These are phyloP conservation scores for Elsinoe perseae DNA, from an alignment of 2,329 filamentous ascomycete species.

Conservation along the genomic window DNA sequence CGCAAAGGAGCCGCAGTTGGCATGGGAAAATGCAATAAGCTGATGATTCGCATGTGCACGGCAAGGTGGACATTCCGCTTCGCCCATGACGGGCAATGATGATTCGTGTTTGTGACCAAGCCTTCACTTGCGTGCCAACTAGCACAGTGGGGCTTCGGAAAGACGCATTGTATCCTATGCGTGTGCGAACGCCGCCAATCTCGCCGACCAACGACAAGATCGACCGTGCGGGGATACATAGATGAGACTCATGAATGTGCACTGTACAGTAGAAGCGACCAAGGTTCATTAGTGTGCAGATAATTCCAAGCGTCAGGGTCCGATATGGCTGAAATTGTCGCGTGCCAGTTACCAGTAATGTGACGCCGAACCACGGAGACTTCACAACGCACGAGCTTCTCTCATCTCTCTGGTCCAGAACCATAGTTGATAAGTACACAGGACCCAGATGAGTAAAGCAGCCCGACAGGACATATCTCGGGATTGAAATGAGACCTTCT, in stretches of 20 bases:
- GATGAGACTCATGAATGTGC: too few species aligned
- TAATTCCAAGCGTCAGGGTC: slow-evolving; percentile 5
- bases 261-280: neutral
- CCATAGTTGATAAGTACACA: neutral
- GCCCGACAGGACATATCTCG: slow-evolving; percentile 5
- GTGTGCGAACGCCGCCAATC: neutral
- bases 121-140: neutral
- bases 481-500: neutral
- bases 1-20: neutral
- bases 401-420: neutral
- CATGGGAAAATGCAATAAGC: neutral
- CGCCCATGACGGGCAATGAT: neutral
- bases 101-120: neutral
- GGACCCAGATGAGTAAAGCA: neutral
- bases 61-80: neutral
- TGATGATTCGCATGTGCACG: slow-evolving; percentile 2
- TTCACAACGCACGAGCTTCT: neutral
- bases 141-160: neutral
- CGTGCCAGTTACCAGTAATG: neutral
- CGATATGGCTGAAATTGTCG: neutral
- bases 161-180: neutral
- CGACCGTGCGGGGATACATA: neutral
- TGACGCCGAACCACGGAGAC: slow-evolving; percentile 1
- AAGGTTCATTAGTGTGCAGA: neutral
- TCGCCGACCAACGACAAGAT: neutral